Percentiles rank a stretch among this genome's conserved stretches.
Conservation (phyloP, 805 yeast species). For the Scheffersomyces coipomensis region DNA sequence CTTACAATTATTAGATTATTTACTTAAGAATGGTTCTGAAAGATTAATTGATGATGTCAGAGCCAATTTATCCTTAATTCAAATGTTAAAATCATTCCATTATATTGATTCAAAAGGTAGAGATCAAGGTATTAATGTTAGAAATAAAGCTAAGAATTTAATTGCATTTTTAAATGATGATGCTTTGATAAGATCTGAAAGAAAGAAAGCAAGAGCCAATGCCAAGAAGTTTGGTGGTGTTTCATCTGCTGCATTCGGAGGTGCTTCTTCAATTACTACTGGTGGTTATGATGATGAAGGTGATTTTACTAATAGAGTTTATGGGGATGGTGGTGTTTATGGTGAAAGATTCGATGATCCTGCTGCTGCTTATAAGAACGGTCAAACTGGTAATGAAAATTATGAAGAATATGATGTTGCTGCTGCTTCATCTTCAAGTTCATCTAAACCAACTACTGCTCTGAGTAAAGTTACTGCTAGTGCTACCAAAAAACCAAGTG, state of each 20-base stretch:
- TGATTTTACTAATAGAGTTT: slow-evolving; percentile 53
- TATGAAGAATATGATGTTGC: slow-evolving; percentile 65
- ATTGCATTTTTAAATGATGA: slow-evolving; percentile 74
- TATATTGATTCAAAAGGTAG: slow-evolving; percentile 91
- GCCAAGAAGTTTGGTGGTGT: slow-evolving; percentile 82
- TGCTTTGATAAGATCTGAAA: slow-evolving; percentile 69
- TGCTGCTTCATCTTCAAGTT: slow-evolving; percentile 13
- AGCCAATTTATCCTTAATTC: slow-evolving; percentile 73
- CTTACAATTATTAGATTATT: slow-evolving; percentile 84
- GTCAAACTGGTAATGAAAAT: slow-evolving; percentile 33
- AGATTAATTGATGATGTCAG: slow-evolving; percentile 94
- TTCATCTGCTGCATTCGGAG: slow-evolving; percentile 53
- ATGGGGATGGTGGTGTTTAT: slow-evolving; percentile 71
- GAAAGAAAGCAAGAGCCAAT: slow-evolving; percentile 87
- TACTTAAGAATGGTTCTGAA: slow-evolving; percentile 90
- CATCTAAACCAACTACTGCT: slow-evolving; percentile 36
- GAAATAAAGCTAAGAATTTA: slow-evolving; percentile 84
- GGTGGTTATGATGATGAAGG: slow-evolving; percentile 45
- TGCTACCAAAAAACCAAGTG: slow-evolving; percentile 23
- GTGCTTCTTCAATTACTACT: slow-evolving; percentile 39
- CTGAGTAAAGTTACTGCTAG: slow-evolving; percentile 33
- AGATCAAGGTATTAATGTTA: slow-evolving; percentile 94
- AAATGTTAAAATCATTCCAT: slow-evolving; percentile 90
- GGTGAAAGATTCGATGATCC: slow-evolving; percentile 65
- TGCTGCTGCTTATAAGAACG: slow-evolving; percentile 41